Evolutionary conservation across 179 eudicot species (phyloP), one percentile per base, ranked within the genome.

Genomic region (Silene coronaria): DNA sequence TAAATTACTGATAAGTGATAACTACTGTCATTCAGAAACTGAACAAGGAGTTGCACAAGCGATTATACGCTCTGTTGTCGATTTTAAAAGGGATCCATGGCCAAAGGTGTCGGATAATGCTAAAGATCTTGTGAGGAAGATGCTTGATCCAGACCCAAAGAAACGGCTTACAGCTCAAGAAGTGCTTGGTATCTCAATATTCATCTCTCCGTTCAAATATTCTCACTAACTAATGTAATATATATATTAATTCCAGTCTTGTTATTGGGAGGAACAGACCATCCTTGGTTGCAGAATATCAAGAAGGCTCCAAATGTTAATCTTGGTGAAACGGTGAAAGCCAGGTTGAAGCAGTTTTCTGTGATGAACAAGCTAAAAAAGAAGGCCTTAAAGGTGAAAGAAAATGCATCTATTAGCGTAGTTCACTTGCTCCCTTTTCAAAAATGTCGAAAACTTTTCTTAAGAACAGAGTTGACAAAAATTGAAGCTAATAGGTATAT

Each of bases 41-140:
- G 97, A 91, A 79, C 96, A 90, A 85, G 97, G 97, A 60, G 96
- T 91, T 71, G 97, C 97, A 57, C 97, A 90, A 82, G 97, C 97
- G 10, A 91, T 91, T 45, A 91, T 90, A 74, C 89, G 95, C 16
- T 91, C 95, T 24, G 87, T 87, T 19, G 72, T 90, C 65, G 96
- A 91, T 73, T 91, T 90, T 62, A 88, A 88, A 80, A 85, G 96
- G 77, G 97, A 90, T 78, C 97, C 93, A 24, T 90, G 97, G 96
- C 97, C 96, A 5, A 88, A 87, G 81, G 97, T 91, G 66, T 91
- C 97, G 27, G 91, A 91, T 75, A 87, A 78, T 80, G 97, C 97
- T 17, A 90, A 91, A 79, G 97, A 91, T 81, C 91, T 91, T 21
- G 96, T 90, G 63, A 90, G 74, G 85, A 88, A 72, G 82, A 88